Base-by-base conservation (phyloP, 1,284 basidiomycete species). In the Naganishia sp. region DNA sequence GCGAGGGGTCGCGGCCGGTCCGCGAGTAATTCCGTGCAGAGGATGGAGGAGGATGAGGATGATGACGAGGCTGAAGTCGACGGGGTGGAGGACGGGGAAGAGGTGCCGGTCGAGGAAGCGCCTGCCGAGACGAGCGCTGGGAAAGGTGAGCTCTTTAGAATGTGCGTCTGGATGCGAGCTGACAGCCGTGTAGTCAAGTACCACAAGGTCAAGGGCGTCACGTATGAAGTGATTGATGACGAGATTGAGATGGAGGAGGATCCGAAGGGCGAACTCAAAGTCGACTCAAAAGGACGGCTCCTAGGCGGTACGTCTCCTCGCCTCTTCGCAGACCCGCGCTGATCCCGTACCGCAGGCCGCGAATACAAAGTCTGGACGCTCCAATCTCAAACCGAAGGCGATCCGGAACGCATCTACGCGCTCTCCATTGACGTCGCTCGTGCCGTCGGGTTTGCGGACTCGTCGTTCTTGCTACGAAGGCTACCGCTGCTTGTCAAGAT, bases 351-450 rank as follows among this genome's bases (percentile, higher is more conserved):
- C 59, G 13, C 72, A 93, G 92, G 88, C 50, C 87, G 95, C 57
- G 84, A 85, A 68, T 97, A 92, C 84, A 96, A 94, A 79, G 86
- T 92, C 1, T 83, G 86, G 57, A 94, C 94, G 1, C 97, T 98
- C 75, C 82, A 86, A 16, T 86, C 94, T 1, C 88, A 91, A 0
- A 85, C 86, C 59, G 86, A 94, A 65, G 85, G 75, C 0, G 82
- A 97, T 75, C 88, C 92, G 6, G 85, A 91, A 56, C 86, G 90
- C 59, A 84, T 88, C 69, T 99, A 97, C 81, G 91, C 96, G 85
- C 88, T 99, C 52, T 92, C 95, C 13, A 97, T 99, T 70, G 95
- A 99, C 75, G 94, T 94, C 5, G 95, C 95, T 0, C 87, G 95
- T 31, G 91, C 91, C 3, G 94, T 92, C 46, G 96, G 95, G 1